Evolutionary conservation across 768 basidiomycete species (phyloP).

Genomic region (Termitomyces sp.): DNA sequence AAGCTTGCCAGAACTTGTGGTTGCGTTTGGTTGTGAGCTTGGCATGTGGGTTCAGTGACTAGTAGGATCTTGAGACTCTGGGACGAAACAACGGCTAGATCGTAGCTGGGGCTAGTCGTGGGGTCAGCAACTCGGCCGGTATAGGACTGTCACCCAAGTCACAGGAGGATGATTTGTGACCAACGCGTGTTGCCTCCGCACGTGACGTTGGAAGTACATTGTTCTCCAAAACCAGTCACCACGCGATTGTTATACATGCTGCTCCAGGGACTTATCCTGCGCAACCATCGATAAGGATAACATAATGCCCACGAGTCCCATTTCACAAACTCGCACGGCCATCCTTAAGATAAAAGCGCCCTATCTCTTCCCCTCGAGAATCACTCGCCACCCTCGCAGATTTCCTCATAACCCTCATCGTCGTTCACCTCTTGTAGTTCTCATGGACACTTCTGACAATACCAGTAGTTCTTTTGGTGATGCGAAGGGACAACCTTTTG

Average conservation of each 20-base stretch:
- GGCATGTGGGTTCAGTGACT: too few species aligned
- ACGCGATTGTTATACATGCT: not conserved
- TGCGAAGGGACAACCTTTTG: not conserved
- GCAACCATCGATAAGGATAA: conserved; percentile 1
- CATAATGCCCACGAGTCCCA: conserved; percentile 1
- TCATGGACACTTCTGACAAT: conserved; percentile 1
- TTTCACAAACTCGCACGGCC: not conserved
- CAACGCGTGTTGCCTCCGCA: not conserved
- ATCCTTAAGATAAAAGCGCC: conserved; percentile 4
- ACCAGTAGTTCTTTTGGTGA: not conserved
- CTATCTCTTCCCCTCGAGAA: not conserved
- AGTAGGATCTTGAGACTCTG: too few species aligned
- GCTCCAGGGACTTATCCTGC: not conserved
- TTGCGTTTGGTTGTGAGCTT: too few species aligned
- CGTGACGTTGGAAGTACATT: not conserved
- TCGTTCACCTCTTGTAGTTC: conserved; percentile 1
- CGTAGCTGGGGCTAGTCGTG: too few species aligned
- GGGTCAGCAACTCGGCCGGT: too few species aligned
- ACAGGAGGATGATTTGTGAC: not conserved
- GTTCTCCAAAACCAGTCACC: not conserved
- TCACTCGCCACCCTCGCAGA: not conserved
- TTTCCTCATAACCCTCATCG: not conserved
- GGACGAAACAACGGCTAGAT: too few species aligned
- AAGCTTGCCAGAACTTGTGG: too few species aligned
- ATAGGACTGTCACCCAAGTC: too few species aligned